Base-by-base conservation (phyloP, 306 rosid genomes). In the Morella rubra region DNA sequence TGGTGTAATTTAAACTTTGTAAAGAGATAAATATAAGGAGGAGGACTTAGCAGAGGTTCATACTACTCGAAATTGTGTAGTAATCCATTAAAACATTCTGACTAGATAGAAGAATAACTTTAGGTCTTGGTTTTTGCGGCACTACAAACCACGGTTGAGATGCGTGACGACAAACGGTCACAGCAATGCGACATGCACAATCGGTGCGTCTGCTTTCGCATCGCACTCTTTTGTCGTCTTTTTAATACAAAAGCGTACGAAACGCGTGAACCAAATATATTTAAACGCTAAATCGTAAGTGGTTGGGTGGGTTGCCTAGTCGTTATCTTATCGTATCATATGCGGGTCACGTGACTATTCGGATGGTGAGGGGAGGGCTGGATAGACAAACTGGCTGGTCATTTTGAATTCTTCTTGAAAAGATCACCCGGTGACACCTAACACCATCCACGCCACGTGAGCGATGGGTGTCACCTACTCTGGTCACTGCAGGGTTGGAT, bases 321-420 rank as follows among this genome's bases (percentile, higher is more conserved):
- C 73, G 20, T 75, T 72, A 42, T 75, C 71, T 49, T 67, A 68
- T 20, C 5, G 7, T 10, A 18, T 55, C 69, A 37, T 77, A 42
- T 80, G 44, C 46, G 64, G 51, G 24, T 51, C 79, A 73, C 71
- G 76, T 76, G 84, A 76, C 12, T 18, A 27, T 27, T 27, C 32
- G 2, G 32, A 27, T 27, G 32, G 32, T 27, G 32, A 27, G 32
- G 32, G 32, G 32, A 1, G 27, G 27, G 27, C 27, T 24, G 27
- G 27, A 24, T 24, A 24, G 27, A 24, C 0, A 24, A 24, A 27
- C n/a, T 1, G 32, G 32, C 32, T 27, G 32, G 32, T 27, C 32
- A 27, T 27, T 27, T 27, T 27, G 32, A 27, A 27, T 27, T 7
- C 4, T 58, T 47, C 51, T 47, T 10, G 11, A 58, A 1, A 58